These are phyloP conservation scores for Alternaria sp. DNA, from an alignment of 2,329 filamentous ascomycete genomes.

Conservation along the genomic window DNA sequence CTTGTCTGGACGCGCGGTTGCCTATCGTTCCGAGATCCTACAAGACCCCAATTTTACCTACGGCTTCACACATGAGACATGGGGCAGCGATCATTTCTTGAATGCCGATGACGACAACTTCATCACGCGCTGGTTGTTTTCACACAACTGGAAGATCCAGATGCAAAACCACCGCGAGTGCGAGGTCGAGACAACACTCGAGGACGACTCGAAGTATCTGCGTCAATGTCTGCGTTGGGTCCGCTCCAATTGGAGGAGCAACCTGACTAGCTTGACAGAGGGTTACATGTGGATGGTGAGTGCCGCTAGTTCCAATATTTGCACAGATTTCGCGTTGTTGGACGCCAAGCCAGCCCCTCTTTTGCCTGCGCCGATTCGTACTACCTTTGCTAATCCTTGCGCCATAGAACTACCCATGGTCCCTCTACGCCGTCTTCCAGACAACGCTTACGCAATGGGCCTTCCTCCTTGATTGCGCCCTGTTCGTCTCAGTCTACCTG, in stretches of 20 bases:
- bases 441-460: slow-evolving; percentile 92
- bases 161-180: slow-evolving; percentile 93
- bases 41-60: slow-evolving; percentile 85
- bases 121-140: slow-evolving; percentile 94
- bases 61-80: slow-evolving; percentile 87
- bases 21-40: slow-evolving; percentile 88
- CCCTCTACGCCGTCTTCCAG: slow-evolving; percentile 89
- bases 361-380: slow-evolving; percentile 29
- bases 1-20: slow-evolving; percentile 92
- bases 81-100: slow-evolving; percentile 75
- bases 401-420: slow-evolving; percentile 82
- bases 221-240: slow-evolving; percentile 96
- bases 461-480: slow-evolving; percentile 73
- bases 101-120: slow-evolving; percentile 99
- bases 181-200: slow-evolving; percentile 84
- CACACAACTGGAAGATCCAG: slow-evolving; percentile 90
- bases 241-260: slow-evolving; percentile 97
- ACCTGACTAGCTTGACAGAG: slow-evolving; percentile 88
- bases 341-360: slow-evolving; percentile 42
- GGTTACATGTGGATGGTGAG: slow-evolving; percentile 85
- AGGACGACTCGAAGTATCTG: slow-evolving; percentile 86
- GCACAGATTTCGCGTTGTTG: slow-evolving; percentile 33
- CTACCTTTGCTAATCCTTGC: slow-evolving; percentile 36
- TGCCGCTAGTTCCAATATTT: slow-evolving; percentile 33
- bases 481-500: slow-evolving; percentile 43